Percentiles rank a stretch among this genome's conserved stretches.
Conservation (phyloP, 2,329 filamentous ascomycete genomes). For the Dendryphion nanum region DNA sequence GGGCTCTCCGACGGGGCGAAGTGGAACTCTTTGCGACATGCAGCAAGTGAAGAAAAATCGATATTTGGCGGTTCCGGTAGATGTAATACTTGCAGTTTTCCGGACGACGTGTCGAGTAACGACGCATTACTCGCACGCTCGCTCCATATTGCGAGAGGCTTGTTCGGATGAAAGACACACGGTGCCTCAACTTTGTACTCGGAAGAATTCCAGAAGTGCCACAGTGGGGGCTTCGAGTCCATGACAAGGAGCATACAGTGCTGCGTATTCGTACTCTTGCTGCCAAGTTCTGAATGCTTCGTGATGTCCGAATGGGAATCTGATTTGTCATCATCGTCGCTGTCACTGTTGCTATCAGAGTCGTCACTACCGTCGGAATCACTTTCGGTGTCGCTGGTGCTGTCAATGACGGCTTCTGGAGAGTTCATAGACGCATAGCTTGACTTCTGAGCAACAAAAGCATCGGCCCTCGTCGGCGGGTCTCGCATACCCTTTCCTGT, state of each 20-base stretch:
- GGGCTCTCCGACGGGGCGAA: conserved; percentile 2
- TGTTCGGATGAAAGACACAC: conserved; percentile 2
- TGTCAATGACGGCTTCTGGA: conserved; percentile 1
- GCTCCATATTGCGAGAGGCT: conserved; percentile 2
- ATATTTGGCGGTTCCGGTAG: conserved; percentile 4
- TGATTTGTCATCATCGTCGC: no score
- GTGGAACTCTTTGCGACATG: conserved; percentile 4
- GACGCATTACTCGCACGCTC: background rate
- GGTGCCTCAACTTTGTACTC: background rate
- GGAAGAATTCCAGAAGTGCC: conserved; percentile 4
- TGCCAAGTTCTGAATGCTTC: background rate
- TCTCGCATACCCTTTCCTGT: background rate
- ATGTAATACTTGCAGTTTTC: background rate
- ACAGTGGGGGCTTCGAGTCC: background rate
- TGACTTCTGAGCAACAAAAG: conserved; percentile 3
- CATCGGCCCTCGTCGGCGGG: background rate
- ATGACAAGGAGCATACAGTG: conserved; percentile 5
- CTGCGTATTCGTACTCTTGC: background rate
- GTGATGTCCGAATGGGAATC: background rate
- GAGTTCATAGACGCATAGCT: conserved; percentile 5
- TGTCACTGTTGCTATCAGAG: background rate
- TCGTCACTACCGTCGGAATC: no score
- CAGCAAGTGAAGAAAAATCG: conserved; percentile 1
- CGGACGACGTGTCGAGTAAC: background rate
- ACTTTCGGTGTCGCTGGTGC: background rate